Percentiles rank a stretch among this genome's conserved stretches.
phyloP scores from a whole-genome alignment of 1,139 yeast species.

The Meyerozyma elateridarum region DNA sequence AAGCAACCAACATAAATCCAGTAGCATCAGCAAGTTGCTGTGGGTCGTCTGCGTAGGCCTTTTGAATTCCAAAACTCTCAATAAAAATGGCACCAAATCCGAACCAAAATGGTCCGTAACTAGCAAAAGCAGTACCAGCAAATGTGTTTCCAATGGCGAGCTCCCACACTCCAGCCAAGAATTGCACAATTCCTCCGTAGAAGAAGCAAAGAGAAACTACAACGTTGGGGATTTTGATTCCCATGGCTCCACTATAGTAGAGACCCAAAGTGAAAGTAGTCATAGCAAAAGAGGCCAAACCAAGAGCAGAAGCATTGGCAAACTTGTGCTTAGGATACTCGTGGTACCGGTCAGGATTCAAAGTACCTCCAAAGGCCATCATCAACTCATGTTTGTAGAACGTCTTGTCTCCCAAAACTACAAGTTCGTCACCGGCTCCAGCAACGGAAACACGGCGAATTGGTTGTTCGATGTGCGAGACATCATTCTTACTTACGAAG shows the following conservation, averaged over 20 bases:
- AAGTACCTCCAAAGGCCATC: constrained; percentile 15
- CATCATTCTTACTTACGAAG: neutral
- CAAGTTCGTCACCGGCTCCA: constrained; percentile 9
- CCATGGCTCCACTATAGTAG: constrained; percentile 51
- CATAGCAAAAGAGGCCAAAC: constrained; percentile 15
- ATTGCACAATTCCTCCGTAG: constrained; percentile 45
- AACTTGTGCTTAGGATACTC: constrained; percentile 11
- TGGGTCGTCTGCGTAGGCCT: constrained; percentile 22
- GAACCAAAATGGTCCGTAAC: constrained; percentile 36
- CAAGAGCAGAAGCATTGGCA: constrained; percentile 16
- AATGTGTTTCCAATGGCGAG: constrained; percentile 31
- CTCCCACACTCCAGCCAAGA: constrained; percentile 52
- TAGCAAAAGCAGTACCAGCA: constrained; percentile 32
- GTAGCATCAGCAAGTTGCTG: constrained; percentile 30
- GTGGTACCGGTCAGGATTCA: constrained; percentile 13
- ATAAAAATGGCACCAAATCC: constrained; percentile 33
- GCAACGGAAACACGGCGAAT: neutral
- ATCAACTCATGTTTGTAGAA: constrained; percentile 14
- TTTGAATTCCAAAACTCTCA: constrained; percentile 27
- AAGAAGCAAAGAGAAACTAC: constrained; percentile 47
- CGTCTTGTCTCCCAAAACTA: constrained; percentile 12
- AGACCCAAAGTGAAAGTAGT: constrained; percentile 14
- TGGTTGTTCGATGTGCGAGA: neutral
- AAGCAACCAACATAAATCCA: constrained; percentile 40
- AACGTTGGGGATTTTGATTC: constrained; percentile 46